phyloP scores from a whole-genome alignment of 441 rosid species.

The Populus tomentosa region DNA sequence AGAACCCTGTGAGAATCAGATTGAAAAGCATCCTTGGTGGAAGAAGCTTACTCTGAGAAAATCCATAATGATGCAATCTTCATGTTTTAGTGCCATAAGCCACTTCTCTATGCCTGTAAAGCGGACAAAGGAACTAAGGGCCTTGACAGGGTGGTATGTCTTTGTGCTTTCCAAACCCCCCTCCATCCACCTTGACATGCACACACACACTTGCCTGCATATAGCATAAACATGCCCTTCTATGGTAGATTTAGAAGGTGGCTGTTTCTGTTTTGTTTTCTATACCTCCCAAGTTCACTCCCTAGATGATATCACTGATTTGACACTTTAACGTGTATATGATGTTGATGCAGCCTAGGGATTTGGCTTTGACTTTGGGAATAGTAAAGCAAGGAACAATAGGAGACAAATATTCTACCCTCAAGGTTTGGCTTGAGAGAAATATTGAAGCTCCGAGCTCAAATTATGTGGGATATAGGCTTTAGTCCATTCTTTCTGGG shows the following conservation, averaged over 20 bases:
- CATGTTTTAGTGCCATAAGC: conserved; percentile 41
- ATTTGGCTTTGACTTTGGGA: neutral
- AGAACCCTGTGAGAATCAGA: conserved; percentile 32
- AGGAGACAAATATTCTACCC: neutral
- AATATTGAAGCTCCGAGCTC: neutral
- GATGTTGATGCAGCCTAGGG: neutral
- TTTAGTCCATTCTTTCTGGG: neutral
- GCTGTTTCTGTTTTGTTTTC: neutral
- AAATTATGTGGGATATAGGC: neutral
- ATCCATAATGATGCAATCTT: conserved; percentile 32
- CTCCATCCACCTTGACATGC: neutral
- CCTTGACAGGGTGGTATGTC: conserved; percentile 83
- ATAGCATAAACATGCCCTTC: neutral
- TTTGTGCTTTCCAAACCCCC: conserved; percentile 17
- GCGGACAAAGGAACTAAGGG: conserved; percentile 81
- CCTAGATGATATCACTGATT: neutral
- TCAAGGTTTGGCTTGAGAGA: neutral
- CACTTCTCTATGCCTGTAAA: conserved; percentile 68
- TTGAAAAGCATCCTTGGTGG: conserved; percentile 65
- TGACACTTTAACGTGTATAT: neutral
- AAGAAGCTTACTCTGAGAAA: conserved; percentile 41
- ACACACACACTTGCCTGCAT: conserved; percentile 1
- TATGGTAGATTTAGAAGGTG: neutral
- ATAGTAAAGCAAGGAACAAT: neutral
- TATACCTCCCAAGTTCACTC: neutral